Base-by-base conservation (phyloP, 148 eudicot genomes). In the Vaccinium corymbosum region DNA sequence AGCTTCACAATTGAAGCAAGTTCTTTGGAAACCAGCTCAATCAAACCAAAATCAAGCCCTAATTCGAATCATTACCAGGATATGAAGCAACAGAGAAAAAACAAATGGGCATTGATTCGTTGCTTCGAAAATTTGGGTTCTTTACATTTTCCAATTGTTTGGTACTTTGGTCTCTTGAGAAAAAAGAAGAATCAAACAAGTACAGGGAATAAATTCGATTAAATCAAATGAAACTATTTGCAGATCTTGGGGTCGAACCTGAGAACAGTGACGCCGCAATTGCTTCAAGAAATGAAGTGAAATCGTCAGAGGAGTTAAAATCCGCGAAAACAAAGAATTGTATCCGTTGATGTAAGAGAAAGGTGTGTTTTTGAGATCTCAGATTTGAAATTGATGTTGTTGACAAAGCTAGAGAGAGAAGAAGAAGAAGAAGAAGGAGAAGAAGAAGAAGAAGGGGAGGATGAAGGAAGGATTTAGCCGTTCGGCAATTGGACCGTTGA, bases 401-500 rank as follows among this genome's bases (percentile, higher is more conserved):
- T 11, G 32, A 62, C 25, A 38, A 59, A 6, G 22, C 4, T 19
- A 42, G 49, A 14, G 51, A n/a, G 35, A 32, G 25, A 38, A 66
- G 11, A 17, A 9, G 57, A 46, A 62, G 82, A 48, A 2, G n/a
- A n/a, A n/a, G n/a, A n/a, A n/a, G n/a, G n/a, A n/a, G n/a, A n/a
- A n/a, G 4, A 12, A 27, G 48, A 16, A 3, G 57, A 46, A 62
- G 82, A 48, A 2, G n/a, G 59, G 55, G 29, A 22, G 71, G 72
- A 66, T 8, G 35, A 22, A 27, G 38, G 15, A 22, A 25, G 27
- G 71, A 64, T 25, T 49, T 71, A 59, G 81, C 59, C 72, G 76
- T 76, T 76, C 15, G 13, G 27, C 76, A 77, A 83, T 77, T 83
- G 75, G 81, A 83, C 81, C 85, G 85, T 83, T 83, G 81, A 61